phyloP scores from a whole-genome alignment of 2,329 filamentous ascomycete genomes.

The Verticillium nubilum region DNA sequence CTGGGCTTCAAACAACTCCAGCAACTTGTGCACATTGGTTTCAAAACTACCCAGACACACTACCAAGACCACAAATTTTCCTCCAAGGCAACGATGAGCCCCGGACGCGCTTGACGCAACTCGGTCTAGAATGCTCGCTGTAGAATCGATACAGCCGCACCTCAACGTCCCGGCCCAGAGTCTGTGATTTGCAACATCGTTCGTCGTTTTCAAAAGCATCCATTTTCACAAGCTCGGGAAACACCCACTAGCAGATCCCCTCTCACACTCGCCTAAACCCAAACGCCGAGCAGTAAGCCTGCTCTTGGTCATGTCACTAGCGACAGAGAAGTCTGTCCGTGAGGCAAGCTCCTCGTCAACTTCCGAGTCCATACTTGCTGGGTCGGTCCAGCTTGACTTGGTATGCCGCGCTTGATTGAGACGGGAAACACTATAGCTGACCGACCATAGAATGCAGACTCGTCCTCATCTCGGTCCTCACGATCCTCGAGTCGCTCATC shows the following conservation, averaged over 20 bases:
- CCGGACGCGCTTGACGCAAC: background rate
- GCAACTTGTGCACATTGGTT: background rate
- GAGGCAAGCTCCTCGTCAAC: background rate
- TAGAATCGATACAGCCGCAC: background rate
- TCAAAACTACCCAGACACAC: background rate
- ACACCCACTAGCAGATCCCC: background rate
- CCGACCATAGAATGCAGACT: background rate
- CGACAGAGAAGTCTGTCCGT: background rate
- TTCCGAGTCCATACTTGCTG: background rate
- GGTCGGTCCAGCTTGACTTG: background rate
- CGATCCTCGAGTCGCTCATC: background rate
- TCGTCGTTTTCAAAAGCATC: background rate
- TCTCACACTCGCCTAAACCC: background rate
- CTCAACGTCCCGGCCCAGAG: background rate
- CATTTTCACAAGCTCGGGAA: background rate
- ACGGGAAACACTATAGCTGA: background rate
- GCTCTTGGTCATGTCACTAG: slow-evolving; percentile 6
- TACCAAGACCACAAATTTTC: no score
- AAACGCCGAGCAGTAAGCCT: background rate
- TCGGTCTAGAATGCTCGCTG: background rate
- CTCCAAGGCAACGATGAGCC: background rate
- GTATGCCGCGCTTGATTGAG: background rate
- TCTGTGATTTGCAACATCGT: background rate
- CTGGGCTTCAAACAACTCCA: background rate
- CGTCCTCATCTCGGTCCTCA: background rate